A percentile compares a stretch with the other conserved stretches of the same genome.
These are phyloP conservation scores for Begonia loranthoides DNA, from an alignment of 306 rosid genomes.

Conservation along the genomic window DNA sequence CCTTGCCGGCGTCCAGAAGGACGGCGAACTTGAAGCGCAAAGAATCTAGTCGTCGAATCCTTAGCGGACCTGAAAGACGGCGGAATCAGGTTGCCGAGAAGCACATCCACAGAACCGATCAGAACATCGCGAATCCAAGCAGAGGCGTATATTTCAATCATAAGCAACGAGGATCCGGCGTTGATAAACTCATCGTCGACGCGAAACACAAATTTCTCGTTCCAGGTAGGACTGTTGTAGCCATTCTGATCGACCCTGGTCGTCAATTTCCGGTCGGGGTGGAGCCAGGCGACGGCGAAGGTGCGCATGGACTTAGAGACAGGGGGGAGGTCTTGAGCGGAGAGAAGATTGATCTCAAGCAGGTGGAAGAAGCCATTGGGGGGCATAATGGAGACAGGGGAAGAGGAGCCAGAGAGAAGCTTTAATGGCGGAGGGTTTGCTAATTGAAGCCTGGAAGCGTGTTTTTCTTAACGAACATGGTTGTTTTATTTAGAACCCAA, in stretches of 20 bases:
- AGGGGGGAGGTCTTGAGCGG: slow-evolving; percentile 40
- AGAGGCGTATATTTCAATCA: slow-evolving; percentile 41
- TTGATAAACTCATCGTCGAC: slow-evolving; percentile 36
- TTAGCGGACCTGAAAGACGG: slow-evolving; percentile 5
- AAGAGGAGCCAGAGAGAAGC: neutral
- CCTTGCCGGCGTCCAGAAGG: slow-evolving; percentile 74
- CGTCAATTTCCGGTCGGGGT: slow-evolving; percentile 37
- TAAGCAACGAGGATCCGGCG: slow-evolving; percentile 23
- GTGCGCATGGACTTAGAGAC: slow-evolving; percentile 35
- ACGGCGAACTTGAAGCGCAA: slow-evolving; percentile 51
- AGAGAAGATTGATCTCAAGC: slow-evolving; percentile 54
- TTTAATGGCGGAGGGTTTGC: neutral
- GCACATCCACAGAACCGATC: slow-evolving; percentile 42
- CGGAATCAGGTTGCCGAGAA: slow-evolving; percentile 29
- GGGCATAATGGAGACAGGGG: slow-evolving; percentile 9
- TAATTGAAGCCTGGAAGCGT: neutral
- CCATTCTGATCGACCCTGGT: slow-evolving; percentile 42
- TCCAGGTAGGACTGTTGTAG: slow-evolving; percentile 55
- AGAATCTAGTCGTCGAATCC: slow-evolving; percentile 32
- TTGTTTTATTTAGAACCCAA: neutral
- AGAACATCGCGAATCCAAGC: slow-evolving; percentile 37
- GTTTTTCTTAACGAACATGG: neutral
- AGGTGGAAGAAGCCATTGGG: slow-evolving; percentile 15
- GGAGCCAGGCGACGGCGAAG: slow-evolving; percentile 62
- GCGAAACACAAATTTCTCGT: slow-evolving; percentile 65